phyloP scores from a whole-genome alignment of 2,329 filamentous ascomycete species.

The Drechmeria coniospora region DNA sequence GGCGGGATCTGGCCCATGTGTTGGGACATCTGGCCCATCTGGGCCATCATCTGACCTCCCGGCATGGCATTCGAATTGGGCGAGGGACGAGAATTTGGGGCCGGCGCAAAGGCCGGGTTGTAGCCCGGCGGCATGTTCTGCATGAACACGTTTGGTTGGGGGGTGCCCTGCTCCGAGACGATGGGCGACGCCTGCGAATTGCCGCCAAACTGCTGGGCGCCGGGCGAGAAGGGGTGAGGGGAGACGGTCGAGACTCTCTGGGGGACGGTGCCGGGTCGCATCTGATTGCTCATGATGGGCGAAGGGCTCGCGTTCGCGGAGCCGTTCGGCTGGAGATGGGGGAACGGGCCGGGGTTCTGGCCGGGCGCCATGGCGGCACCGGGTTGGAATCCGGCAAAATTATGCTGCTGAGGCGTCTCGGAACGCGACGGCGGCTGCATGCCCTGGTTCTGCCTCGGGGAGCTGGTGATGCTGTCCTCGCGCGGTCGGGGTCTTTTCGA shows the following conservation, averaged over 20 bases:
- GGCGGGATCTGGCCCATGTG: conserved; percentile 35
- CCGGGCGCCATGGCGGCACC: conserved; percentile 40
- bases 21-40: conserved; percentile 23
- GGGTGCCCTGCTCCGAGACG: conserved; percentile 61
- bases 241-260: conserved; percentile 83
- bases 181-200: conserved; percentile 56
- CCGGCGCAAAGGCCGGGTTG: conserved; percentile 42
- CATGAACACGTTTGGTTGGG: conserved; percentile 58
- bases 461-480: conserved; percentile 74
- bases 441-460: conserved; percentile 59
- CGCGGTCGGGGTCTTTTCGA: conserved; percentile 72
- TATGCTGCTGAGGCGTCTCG: conserved; percentile 74
- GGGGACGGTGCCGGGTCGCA: conserved; percentile 53
- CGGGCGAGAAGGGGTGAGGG: conserved; percentile 77
- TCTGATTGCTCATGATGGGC: conserved; percentile 76
- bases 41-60: conserved; percentile 36
- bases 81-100: conserved; percentile 39
- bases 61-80: conserved; percentile 38
- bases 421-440: conserved; percentile 73
- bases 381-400: conserved; percentile 55
- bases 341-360: conserved; percentile 53
- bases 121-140: conserved; percentile 43
- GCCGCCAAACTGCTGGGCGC: conserved; percentile 52
- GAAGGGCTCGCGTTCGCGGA: conserved; percentile 81
- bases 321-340: conserved; percentile 67